Percentiles rank a stretch among this genome's conserved stretches.
phyloP scores from a whole-genome alignment of 176 grass and related monocot genomes.

The Eleusine indica region DNA sequence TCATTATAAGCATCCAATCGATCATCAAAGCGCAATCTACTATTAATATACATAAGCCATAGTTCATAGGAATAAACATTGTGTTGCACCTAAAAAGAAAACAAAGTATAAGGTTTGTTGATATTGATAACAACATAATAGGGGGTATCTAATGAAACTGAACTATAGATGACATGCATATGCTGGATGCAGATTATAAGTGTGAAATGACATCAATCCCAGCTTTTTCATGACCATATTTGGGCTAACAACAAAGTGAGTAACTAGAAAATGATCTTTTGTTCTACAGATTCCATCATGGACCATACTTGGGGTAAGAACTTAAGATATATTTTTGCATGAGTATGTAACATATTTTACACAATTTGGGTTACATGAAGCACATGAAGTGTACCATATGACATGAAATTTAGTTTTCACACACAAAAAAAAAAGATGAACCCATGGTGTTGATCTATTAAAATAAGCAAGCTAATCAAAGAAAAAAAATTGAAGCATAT shows the following conservation, averaged over 20 bases:
- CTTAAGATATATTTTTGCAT: neutral
- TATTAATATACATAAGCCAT: conserved; percentile 99
- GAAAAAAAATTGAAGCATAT: conserved; percentile 6
- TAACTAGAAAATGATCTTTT: conserved; percentile 1
- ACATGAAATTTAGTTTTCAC: conserved; percentile 16
- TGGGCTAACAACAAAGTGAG: neutral
- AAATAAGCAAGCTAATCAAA: conserved; percentile 19
- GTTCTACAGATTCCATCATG: neutral
- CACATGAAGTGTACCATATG: conserved; percentile 16
- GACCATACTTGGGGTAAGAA: neutral
- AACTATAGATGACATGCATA: conserved; percentile 28
- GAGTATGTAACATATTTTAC: neutral
- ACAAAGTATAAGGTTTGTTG: conserved; percentile 51
- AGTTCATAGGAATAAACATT: conserved; percentile 88
- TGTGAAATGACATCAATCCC: neutral
- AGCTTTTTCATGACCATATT: neutral
- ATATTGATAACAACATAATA: conserved; percentile 25
- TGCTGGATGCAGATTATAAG: neutral
- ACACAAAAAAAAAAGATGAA: neutral
- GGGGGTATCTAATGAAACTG: conserved; percentile 11
- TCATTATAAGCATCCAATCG: conserved; percentile 82
- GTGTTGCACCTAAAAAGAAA: conserved; percentile 92
- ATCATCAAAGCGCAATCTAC: conserved; percentile 83
- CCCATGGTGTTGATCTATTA: neutral
- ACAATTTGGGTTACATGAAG: neutral